Evolutionary conservation across 202 grass and related monocot species (phyloP), one percentile per base, ranked within the genome.

Genomic region (Schoenoplectus triqueter): DNA sequence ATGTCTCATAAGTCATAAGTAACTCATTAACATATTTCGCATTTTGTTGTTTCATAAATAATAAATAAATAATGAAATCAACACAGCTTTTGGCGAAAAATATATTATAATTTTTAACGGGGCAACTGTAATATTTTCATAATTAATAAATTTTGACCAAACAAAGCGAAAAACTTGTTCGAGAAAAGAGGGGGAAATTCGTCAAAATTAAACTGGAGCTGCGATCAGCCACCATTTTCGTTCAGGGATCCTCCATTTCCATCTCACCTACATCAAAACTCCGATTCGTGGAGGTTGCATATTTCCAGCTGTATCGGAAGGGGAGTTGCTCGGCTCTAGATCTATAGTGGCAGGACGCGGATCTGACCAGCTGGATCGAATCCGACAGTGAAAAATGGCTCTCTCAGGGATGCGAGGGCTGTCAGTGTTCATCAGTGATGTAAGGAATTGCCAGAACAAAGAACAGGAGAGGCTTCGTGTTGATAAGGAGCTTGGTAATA

Each of bases 401-500:
- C 90, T 99, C 78, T 95, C 96, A 7, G 96, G 96, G 76, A 99
- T 95, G 96, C 93, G 96, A 18, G 96, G 96, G 82, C 87, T 99
- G 39, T 99, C 96, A 0, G 96, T 99, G 71, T 99, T 99, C 88
- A 99, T 99, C 96, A 99, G 96, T 85, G 96, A 99, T 84, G 31
- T 99, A 54, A 90, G 96, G 73, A 99, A 91, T 92, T 99, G 96
- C 89, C 96, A 99, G 88, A 99, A 99, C 91, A 99, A 99, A 88
- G 96, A 99, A 90, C 96, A 99, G 93, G 96, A 99, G 87, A 89
- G 93, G 84, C 87, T 99, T 65, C 86, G 96, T 75, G 96, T 99
- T 72, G 96, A 99, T 90, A 99, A 99, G 93, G 96, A 99, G 93
- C 96, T 99, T 70, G 96, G 96, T 54, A 95, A 99, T 81, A 96